Evolutionary conservation across 2,329 filamentous ascomycete genomes (phyloP).

Genomic region (Juglanconis juglandina): DNA sequence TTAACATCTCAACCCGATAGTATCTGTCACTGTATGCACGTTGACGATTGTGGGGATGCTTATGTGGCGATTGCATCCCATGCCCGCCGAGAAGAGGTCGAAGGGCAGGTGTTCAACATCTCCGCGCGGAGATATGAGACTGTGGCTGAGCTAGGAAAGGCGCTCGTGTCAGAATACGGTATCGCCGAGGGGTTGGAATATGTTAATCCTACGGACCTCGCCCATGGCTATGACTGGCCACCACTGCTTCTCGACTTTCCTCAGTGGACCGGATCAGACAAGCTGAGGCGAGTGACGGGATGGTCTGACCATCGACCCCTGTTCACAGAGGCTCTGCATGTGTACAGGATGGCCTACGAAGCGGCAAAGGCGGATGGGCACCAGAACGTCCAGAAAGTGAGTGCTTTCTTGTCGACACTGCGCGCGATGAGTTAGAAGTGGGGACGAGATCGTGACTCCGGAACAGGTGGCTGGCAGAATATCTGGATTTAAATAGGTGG

Average conservation of each 20-base stretch:
- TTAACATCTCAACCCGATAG: slow-evolving; percentile 33
- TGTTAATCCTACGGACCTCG: slow-evolving; percentile 19
- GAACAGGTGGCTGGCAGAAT: too few species aligned
- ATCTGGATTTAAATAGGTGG: too few species aligned
- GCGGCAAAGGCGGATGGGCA: slow-evolving; percentile 18
- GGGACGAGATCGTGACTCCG: too few species aligned
- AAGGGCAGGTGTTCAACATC: slow-evolving; percentile 43
- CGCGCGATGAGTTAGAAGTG: not conserved
- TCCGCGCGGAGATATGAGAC: slow-evolving; percentile 44
- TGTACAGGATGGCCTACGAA: slow-evolving; percentile 39
- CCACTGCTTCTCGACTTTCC: slow-evolving; percentile 32
- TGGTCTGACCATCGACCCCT: slow-evolving; percentile 36
- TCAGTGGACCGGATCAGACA: slow-evolving; percentile 42
- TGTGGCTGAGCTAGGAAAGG: slow-evolving; percentile 33
- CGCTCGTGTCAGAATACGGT: slow-evolving; percentile 38
- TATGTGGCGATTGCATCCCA: slow-evolving; percentile 44
- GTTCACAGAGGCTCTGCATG: slow-evolving; percentile 34
- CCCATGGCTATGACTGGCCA: slow-evolving; percentile 15
- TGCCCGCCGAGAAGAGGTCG: slow-evolving; percentile 27
- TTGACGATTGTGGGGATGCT: slow-evolving; percentile 47
- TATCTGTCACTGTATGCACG: slow-evolving; percentile 44
- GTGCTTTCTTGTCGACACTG: not conserved
- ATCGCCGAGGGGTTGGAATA: slow-evolving; percentile 31
- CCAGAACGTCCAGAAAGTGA: slow-evolving; percentile 10
- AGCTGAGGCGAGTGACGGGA: slow-evolving; percentile 36